A percentile compares a stretch with the other conserved stretches of the same genome.
Conservation (phyloP, 1,284 basidiomycete species). For the Cystobasidium slooffiae region DNA sequence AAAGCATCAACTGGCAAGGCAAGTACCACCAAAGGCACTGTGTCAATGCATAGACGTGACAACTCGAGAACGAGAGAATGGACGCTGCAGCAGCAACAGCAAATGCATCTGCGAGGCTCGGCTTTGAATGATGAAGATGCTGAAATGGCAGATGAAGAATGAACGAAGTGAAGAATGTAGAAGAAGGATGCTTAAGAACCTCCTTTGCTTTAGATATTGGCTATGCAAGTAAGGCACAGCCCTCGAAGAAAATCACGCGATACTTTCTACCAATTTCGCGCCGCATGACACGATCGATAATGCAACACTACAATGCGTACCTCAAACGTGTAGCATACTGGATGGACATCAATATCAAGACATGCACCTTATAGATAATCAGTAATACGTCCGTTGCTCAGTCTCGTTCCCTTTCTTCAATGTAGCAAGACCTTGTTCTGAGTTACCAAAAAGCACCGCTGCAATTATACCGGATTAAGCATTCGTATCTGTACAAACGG, state of each 20-base stretch:
- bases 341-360: background rate
- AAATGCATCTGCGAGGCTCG: slow-evolving; percentile 3
- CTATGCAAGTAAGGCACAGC: background rate
- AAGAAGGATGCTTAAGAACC: background rate
- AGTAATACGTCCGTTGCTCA: background rate
- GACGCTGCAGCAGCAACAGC: slow-evolving; percentile 43
- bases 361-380: background rate
- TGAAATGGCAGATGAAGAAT: slow-evolving; percentile 41
- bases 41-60: slow-evolving; percentile 17
- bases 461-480: too few species aligned
- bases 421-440: background rate
- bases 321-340: background rate
- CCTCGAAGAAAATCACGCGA: too few species aligned
- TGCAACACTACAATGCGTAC: too few species aligned
- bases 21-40: background rate
- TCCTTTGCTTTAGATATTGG: background rate
- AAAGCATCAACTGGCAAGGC: slow-evolving; percentile 10
- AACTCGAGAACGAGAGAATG: slow-evolving; percentile 37
- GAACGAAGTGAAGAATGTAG: background rate
- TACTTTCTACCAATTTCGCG: too few species aligned
- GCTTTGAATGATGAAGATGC: slow-evolving; percentile 25
- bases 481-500: too few species aligned
- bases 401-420: background rate
- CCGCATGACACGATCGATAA: too few species aligned
- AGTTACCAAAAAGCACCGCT: too few species aligned